A percentile compares a stretch with the other conserved stretches of the same genome.
Evolutionary conservation across 345 rosid species (phyloP).

Genomic region (Acer campestre): DNA sequence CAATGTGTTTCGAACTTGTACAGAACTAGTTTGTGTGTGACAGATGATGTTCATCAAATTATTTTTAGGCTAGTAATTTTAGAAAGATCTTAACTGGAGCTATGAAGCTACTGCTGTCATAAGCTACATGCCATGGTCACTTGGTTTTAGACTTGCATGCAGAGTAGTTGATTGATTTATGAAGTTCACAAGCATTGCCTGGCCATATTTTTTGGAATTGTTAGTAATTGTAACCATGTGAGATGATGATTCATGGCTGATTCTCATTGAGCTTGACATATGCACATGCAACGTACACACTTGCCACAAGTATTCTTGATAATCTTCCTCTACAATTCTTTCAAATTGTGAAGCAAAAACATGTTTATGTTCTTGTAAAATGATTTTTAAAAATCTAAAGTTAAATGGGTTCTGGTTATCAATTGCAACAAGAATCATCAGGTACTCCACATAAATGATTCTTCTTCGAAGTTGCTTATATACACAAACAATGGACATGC

Average conservation of each 20-base stretch:
- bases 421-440: neutral
- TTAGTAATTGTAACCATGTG: slow-evolving; percentile 11
- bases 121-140: neutral
- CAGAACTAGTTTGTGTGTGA: neutral
- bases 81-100: neutral
- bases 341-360: neutral
- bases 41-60: neutral
- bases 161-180: neutral
- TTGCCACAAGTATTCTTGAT: neutral
- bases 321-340: neutral
- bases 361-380: neutral
- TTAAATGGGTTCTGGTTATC: neutral
- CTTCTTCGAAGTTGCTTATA: neutral
- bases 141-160: neutral
- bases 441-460: neutral
- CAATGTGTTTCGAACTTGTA: neutral
- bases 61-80: neutral
- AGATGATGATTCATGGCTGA: neutral
- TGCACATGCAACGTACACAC: slow-evolving; percentile 3
- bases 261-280: neutral
- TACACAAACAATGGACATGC: neutral
- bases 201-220: slow-evolving; percentile 9
- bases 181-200: slow-evolving; percentile 1
- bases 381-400: neutral
- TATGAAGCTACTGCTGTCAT: neutral